Conservation (phyloP, 441 rosid species). For the Populus tomentosa region DNA sequence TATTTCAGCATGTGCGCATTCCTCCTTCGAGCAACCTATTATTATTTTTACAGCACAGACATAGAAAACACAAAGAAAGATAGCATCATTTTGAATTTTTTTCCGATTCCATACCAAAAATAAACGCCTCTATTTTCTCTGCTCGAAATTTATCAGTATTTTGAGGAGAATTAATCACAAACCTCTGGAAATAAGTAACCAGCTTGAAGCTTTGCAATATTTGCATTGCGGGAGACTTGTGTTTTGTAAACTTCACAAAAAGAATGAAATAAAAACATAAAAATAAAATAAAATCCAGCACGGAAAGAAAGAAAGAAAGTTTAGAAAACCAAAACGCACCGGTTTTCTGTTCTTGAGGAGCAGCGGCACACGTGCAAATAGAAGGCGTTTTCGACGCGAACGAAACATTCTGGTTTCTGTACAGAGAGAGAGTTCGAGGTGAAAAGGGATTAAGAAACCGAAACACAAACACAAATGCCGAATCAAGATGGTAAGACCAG, state of each 20-base stretch:
- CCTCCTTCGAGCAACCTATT: slow-evolving; percentile 87
- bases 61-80: neutral
- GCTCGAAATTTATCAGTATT: neutral
- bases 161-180: slow-evolving; percentile 12
- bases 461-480: neutral
- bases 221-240: slow-evolving; percentile 74
- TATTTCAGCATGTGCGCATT: slow-evolving; percentile 76
- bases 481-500: neutral
- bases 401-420: slow-evolving; percentile 42
- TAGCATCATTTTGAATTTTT: neutral
- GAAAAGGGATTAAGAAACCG: neutral
- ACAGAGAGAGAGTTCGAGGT: neutral
- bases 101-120: neutral
- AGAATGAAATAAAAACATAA: neutral
- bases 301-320: neutral
- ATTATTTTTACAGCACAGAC: neutral
- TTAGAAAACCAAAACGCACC: slow-evolving; percentile 24
- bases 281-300: neutral
- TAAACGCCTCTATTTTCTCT: too few relatives aligned
- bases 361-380: slow-evolving; percentile 57
- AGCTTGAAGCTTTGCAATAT: slow-evolving; percentile 95
- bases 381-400: slow-evolving; percentile 41
- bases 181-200: slow-evolving; percentile 98
- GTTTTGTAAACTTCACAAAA: slow-evolving; percentile 68
- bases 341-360: slow-evolving; percentile 56